Evolutionary conservation across 805 yeast genomes (phyloP).

Genomic region (Yarrowia hollandica): DNA sequence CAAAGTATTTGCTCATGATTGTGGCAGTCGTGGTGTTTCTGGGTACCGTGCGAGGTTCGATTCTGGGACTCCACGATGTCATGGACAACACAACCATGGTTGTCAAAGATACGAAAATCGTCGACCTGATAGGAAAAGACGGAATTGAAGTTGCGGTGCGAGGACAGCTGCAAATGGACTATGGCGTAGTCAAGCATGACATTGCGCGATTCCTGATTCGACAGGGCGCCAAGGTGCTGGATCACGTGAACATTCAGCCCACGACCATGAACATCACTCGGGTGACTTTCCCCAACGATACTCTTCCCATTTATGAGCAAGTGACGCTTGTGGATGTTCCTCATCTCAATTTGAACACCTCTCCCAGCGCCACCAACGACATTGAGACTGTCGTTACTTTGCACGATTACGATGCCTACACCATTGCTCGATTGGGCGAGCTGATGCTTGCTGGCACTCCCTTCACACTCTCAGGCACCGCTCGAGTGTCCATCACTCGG

Average conservation of each 20-base stretch:
- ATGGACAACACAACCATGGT: conserved; percentile 18
- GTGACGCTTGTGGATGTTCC: conserved; percentile 23
- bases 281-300: conserved; percentile 1
- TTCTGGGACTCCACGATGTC: neutral
- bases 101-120: conserved; percentile 6
- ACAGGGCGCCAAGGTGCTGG: conserved; percentile 8
- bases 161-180: conserved; percentile 17
- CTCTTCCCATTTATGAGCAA: neutral
- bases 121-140: conserved; percentile 10
- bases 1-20: conserved; percentile 6
- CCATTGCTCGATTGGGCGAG: conserved; percentile 17
- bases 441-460: conserved; percentile 7
- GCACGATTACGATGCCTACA: conserved; percentile 17
- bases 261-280: conserved; percentile 13
- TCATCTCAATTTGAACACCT: neutral
- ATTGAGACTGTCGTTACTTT: conserved; percentile 7
- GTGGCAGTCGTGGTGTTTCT: conserved; percentile 4
- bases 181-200: neutral
- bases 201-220: neutral
- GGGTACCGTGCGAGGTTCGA: conserved; percentile 13
- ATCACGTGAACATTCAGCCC: neutral
- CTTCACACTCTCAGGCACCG: neutral
- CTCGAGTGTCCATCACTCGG: neutral
- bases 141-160: conserved; percentile 18
- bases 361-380: neutral